Base-by-base conservation (phyloP, 495 filamentous ascomycete species). In the Oidiodendron maius region DNA sequence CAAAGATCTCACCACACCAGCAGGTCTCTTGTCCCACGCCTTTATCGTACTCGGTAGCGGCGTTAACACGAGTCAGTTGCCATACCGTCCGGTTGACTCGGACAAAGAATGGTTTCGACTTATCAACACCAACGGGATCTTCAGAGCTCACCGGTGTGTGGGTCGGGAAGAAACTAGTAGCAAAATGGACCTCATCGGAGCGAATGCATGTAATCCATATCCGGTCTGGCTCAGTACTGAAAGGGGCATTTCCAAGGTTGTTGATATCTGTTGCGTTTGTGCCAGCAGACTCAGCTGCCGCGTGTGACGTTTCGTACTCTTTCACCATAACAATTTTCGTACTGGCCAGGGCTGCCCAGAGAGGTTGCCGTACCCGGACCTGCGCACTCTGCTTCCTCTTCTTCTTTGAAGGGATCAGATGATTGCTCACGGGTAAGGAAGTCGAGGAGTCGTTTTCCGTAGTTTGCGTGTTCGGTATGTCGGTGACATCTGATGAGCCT, bases 321-420 rank as follows among this genome's bases (percentile, higher is more conserved):
- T 93, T 90, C 60, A 91, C 81, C 59, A 95, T 84, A 37, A 90
- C 91, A 56, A 95, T 89, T 66, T 95, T 96, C 46, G 87, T 94
- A 64, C 87, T 93, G 22, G 91, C 91, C 50, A 95, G 78, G 10
- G 90, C 91, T 44, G 91, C 88, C 91, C 91, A 96, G 45, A 96
- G 80, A 36, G 91, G 91, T 69, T 96, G 91, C 47, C 86, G 80
- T 58, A 86, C 90, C 61, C 90, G 74, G 44, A 95, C 89, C 63
- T 88, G 86, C 38, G 86, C 88, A 49, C 86, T 90, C 65, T 95
- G 88, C 67, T 89, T 89, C 63, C 83, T 78, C 65, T 86, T 87
- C 71, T 89, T 93, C 67, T 94, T 93, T 17, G 45, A 44, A 15
- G 21, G 20, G 15, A 17, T 44, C 3, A 24, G n/a, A 21, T 23